Percentiles rank a stretch among this genome's conserved stretches.
These are phyloP conservation scores for Tremellales sp. DNA, from an alignment of 1,284 basidiomycete genomes.

Conservation along the genomic window DNA sequence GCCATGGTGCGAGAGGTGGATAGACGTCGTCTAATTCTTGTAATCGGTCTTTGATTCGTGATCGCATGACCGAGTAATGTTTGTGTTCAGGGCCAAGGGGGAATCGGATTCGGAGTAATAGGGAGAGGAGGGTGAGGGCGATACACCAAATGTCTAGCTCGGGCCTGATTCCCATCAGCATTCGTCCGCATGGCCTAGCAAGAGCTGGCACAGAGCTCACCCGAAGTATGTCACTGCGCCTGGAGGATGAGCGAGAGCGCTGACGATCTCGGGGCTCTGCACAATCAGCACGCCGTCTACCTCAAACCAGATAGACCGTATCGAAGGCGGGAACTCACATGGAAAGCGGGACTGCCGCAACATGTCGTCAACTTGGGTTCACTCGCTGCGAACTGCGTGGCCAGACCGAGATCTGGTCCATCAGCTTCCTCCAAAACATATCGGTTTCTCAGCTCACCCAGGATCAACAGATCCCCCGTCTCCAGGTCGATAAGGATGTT, in stretches of 20 bases:
- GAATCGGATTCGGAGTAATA: constrained; percentile 53
- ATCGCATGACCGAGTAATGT: constrained; percentile 50
- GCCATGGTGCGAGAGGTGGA: constrained; percentile 34
- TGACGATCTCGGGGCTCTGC: constrained; percentile 56
- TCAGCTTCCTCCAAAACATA: background rate
- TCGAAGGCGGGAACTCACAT: constrained; percentile 36
- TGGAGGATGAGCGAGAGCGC: constrained; percentile 51
- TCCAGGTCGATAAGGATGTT: constrained; percentile 44
- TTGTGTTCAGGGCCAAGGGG: constrained; percentile 55
- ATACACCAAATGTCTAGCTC: constrained; percentile 59
- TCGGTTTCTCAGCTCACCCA: constrained; percentile 39
- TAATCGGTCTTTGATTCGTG: constrained; percentile 50
- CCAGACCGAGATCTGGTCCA: constrained; percentile 54
- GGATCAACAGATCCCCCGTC: constrained; percentile 47
- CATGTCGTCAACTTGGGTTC: constrained; percentile 57
- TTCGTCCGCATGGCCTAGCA: background rate
- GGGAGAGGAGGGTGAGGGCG: constrained; percentile 54
- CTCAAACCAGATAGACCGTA: constrained; percentile 7
- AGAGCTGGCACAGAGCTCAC: constrained; percentile 16
- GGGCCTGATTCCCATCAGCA: constrained; percentile 45
- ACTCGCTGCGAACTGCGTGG: constrained; percentile 55
- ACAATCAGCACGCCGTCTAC: background rate
- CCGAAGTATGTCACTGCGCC: constrained; percentile 53
- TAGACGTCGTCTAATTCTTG: constrained; percentile 47
- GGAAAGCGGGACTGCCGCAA: constrained; percentile 55